A percentile compares a stretch with the other conserved stretches of the same genome.
Evolutionary conservation across 2,329 filamentous ascomycete species (phyloP).

Genomic region (Pestalotiopsis sp.): DNA sequence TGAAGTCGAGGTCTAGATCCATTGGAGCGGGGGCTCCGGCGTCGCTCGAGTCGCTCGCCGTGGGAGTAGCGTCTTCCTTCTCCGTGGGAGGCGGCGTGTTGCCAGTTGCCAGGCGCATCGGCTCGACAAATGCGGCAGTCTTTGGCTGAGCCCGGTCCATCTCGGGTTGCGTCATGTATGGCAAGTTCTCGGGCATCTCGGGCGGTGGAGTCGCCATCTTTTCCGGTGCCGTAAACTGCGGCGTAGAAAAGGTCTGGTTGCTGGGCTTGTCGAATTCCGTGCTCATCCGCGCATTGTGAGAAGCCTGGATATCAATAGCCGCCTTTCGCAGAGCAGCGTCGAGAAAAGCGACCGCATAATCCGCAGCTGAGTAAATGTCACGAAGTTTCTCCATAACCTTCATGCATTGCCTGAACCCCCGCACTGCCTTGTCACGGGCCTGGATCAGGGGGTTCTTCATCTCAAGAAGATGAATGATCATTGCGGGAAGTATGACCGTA

Average conservation of each 20-base stretch:
- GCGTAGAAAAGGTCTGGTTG: not conserved
- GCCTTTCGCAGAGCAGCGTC: constrained; percentile 89
- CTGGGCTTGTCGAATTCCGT: constrained; percentile 21
- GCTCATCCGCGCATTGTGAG: constrained; percentile 34
- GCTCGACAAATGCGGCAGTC: constrained; percentile 18
- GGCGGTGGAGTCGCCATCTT: constrained; percentile 53
- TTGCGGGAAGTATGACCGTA: constrained; percentile 86
- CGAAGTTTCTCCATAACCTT: constrained; percentile 83
- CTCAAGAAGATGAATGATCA: constrained; percentile 91
- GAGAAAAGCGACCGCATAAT: constrained; percentile 94
- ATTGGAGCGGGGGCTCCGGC: constrained; percentile 35
- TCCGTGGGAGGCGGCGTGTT: constrained; percentile 49
- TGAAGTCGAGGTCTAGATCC: constrained; percentile 50
- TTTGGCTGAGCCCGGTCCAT: constrained; percentile 29
- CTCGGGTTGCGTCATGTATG: constrained; percentile 38
- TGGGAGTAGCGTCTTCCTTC: constrained; percentile 45
- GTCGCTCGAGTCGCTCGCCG: constrained; percentile 45
- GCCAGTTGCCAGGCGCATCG: constrained; percentile 30
- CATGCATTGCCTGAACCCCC: constrained; percentile 91
- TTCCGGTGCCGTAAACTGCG: constrained; percentile 25
- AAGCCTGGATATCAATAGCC: constrained; percentile 66
- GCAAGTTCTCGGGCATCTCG: constrained; percentile 54
- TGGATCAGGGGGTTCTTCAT: constrained; percentile 81
- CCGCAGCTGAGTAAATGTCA: constrained; percentile 90
- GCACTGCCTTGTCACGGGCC: constrained; percentile 72